Conservation (phyloP, 2,329 filamentous ascomycete genomes). For the Bisporella sp. region DNA sequence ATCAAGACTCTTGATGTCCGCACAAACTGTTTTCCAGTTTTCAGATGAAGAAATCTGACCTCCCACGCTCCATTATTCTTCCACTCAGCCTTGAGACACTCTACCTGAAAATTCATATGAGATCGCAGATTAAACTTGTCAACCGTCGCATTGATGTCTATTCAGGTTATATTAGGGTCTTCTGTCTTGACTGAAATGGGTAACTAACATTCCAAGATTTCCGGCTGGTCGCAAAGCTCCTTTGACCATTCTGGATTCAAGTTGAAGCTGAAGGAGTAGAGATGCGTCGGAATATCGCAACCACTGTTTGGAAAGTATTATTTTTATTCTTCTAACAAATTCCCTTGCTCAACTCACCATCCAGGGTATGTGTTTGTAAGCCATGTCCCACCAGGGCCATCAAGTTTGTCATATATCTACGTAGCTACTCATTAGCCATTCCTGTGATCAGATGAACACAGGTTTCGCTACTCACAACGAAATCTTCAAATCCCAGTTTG, state of each 20-base stretch:
- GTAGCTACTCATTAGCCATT: no score
- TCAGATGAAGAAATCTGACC: slow-evolving; percentile 20
- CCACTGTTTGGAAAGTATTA: slow-evolving; percentile 7
- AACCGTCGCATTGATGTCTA: slow-evolving; percentile 25
- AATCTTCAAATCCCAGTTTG: slow-evolving; percentile 26
- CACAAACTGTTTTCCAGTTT: slow-evolving; percentile 17
- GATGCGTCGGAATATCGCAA: slow-evolving; percentile 29
- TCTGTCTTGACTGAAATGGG: background rate
- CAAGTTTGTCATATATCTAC: slow-evolving; percentile 24
- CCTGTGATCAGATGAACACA: no score
- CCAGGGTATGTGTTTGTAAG: slow-evolving; percentile 27
- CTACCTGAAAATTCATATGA: slow-evolving; percentile 19
- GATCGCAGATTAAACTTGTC: slow-evolving; percentile 25
- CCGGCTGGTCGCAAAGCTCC: slow-evolving; percentile 27
- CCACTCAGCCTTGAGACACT: slow-evolving; percentile 21
- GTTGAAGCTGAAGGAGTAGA: slow-evolving; percentile 37
- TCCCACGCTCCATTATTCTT: slow-evolving; percentile 19
- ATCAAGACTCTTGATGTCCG: slow-evolving; percentile 19
- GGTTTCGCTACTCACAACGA: slow-evolving; percentile 6
- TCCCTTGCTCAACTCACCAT: slow-evolving; percentile 13
- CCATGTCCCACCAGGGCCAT: slow-evolving; percentile 28
- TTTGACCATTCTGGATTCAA: slow-evolving; percentile 33
- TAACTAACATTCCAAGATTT: slow-evolving; percentile 28
- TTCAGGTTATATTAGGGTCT: background rate
- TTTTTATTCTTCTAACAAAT: background rate